phyloP scores from a whole-genome alignment of 805 yeast genomes.

The Cyberlindnera petersonii region DNA sequence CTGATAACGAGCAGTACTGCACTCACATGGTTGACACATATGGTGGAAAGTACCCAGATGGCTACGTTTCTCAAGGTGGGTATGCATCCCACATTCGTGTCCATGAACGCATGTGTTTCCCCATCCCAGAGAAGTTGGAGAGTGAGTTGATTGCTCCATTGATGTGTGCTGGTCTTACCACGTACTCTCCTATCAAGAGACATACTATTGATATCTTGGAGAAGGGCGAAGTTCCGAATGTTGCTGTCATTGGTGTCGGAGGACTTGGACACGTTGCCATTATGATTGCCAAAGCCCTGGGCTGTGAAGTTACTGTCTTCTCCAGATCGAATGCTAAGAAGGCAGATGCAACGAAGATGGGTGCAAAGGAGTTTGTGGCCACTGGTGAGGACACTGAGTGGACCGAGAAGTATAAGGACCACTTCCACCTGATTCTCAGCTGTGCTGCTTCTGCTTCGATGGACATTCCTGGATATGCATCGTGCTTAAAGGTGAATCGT shows the following conservation, averaged over 20 bases:
- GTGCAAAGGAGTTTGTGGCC: constrained; percentile 54
- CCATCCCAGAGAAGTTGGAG: constrained; percentile 52
- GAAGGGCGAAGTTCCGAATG: constrained; percentile 30
- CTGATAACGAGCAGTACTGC: constrained; percentile 57
- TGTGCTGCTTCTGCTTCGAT: constrained; percentile 47
- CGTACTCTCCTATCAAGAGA: constrained; percentile 61
- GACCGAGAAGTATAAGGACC: constrained; percentile 30
- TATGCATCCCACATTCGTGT: constrained; percentile 61
- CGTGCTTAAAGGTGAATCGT: constrained; percentile 53
- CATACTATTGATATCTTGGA: constrained; percentile 20
- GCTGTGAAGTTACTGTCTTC: constrained; percentile 55
- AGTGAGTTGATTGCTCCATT: constrained; percentile 62
- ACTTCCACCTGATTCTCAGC: constrained; percentile 44
- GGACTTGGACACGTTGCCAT: constrained; percentile 56
- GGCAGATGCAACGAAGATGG: constrained; percentile 46
- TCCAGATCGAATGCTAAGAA: constrained; percentile 48
- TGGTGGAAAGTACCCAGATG: constrained; percentile 41
- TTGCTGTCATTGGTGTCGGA: constrained; percentile 54
- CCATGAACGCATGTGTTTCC: constrained; percentile 58
- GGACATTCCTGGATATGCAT: constrained; percentile 45
- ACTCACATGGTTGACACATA: constrained; percentile 46
- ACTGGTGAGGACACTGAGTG: constrained; percentile 46
- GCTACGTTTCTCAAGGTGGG: constrained; percentile 58
- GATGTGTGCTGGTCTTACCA: constrained; percentile 76
- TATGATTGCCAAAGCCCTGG: constrained; percentile 54